These are phyloP conservation scores for Hypoxylon sp. DNA, from an alignment of 2,329 filamentous ascomycete species.

Conservation along the genomic window DNA sequence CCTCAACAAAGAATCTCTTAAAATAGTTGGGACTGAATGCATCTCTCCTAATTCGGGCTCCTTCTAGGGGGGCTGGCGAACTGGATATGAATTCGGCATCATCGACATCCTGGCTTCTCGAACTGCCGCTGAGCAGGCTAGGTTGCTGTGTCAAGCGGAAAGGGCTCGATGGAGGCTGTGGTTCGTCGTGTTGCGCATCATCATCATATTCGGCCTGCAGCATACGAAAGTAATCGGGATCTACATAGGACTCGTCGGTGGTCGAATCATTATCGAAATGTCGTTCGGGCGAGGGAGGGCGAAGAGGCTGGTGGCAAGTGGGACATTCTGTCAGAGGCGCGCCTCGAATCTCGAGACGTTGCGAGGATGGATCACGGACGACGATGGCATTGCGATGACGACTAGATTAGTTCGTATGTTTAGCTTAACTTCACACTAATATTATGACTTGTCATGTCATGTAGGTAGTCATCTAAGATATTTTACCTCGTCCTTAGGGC, in stretches of 20 bases:
- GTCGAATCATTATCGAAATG: conserved; percentile 57
- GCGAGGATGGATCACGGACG: conserved; percentile 85
- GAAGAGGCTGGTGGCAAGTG: conserved; percentile 82
- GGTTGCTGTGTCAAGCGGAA: conserved; percentile 63
- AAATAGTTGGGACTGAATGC: conserved; percentile 96
- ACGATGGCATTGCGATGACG: conserved; percentile 94
- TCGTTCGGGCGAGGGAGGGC: conserved; percentile 58
- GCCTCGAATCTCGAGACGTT: conserved; percentile 82
- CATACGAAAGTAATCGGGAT: conserved; percentile 95
- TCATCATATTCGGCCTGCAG: conserved; percentile 66
- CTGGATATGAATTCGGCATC: conserved; percentile 63
- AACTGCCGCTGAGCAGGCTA: conserved; percentile 46
- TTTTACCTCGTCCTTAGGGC: too few species aligned
- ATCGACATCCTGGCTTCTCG: conserved; percentile 43
- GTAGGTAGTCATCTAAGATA: too few species aligned
- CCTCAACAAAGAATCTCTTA: conserved; percentile 89
- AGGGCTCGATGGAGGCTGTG: conserved; percentile 57
- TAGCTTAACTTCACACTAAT: too few species aligned
- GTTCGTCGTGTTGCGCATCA: conserved; percentile 54
- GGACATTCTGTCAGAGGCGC: conserved; percentile 77
- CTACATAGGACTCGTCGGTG: conserved; percentile 74
- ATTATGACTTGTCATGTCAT: too few species aligned
- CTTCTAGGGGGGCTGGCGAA: conserved; percentile 60
- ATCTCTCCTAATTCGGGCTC: conserved; percentile 79
- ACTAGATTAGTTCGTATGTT: too few species aligned